Evolutionary conservation across 2,329 filamentous ascomycete species (phyloP), one percentile per base, ranked within the genome.

Genomic region (Fusarium compactum): DNA sequence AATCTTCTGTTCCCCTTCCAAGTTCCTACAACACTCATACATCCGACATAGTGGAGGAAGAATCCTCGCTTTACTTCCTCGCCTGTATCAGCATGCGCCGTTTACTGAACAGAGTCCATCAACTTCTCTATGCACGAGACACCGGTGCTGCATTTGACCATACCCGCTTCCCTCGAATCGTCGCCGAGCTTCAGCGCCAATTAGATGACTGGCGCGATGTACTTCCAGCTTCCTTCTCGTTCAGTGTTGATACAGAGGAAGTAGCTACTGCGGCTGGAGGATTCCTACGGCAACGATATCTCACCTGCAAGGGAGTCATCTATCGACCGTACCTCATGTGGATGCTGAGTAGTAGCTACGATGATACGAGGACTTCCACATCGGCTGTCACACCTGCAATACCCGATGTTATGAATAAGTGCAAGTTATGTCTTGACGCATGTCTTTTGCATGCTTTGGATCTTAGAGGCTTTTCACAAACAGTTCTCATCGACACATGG

Each of bases 401-500:
- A 14, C 70, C 77, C 6, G 80, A 81, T 41, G 82, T 80, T 1
- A 76, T 82, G 27, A 78, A 76, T 3, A 82, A 81, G 30, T 85
- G 83, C 63, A 80, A 82, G 43, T 75, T 81, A 1, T 85, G 84
- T 41, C 74, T 86, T 0, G 82, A 85, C 55, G 83, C 84, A 0
- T 86, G 84, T 32, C 69, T 84, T 16, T 65, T 86, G 41, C 85
- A 87, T 54, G 84, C 85, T 1, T 73, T 85, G 43, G 85, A 86
- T 41, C 65, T 87, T 6, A 71, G 82, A 24, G 81, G 82, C 0
- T 86, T 85, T 58, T 78, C 82, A 0, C 85, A 87, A 50, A 87
- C 85, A 0, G 80, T 87, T 0, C 73, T 87, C 34, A 80, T 87
- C 3, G 85, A 87, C 67, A 85, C 84, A 0, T 87, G 85, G 85